Conservation (phyloP, 306 rosid genomes). For the Prunus salicina region DNA sequence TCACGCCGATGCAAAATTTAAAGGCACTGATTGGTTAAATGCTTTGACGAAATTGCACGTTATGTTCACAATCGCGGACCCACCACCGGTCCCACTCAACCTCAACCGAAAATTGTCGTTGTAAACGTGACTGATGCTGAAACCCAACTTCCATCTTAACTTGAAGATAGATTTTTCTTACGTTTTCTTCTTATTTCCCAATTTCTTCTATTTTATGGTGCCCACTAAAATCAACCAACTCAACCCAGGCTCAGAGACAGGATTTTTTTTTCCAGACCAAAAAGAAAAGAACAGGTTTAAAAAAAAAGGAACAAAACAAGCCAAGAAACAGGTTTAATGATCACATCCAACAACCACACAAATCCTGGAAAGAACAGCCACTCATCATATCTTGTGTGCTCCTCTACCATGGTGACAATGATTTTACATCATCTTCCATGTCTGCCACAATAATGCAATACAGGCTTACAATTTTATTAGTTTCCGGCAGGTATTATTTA, state of each 20-base stretch:
- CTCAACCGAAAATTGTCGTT: not conserved
- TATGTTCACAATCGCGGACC: not conserved
- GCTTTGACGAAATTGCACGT: slow-evolving; percentile 2
- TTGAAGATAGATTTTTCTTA: too few relatives aligned
- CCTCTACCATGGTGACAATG: not conserved
- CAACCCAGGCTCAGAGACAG: too few relatives aligned
- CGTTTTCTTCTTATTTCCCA: too few relatives aligned
- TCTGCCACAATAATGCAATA: not conserved
- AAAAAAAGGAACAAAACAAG: not conserved
- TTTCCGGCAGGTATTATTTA: not conserved
- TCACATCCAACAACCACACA: not conserved
- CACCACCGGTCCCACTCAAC: not conserved
- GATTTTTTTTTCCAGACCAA: too few relatives aligned
- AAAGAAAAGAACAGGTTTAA: too few relatives aligned
- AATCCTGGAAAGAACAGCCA: slow-evolving; percentile 12
- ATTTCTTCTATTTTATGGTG: too few relatives aligned
- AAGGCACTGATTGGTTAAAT: not conserved
- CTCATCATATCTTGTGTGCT: not conserved
- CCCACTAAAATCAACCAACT: too few relatives aligned
- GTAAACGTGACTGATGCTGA: too few relatives aligned
- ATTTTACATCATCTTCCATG: not conserved
- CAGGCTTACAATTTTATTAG: too few relatives aligned
- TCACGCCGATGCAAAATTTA: slow-evolving; percentile 10
- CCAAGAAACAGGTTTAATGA: not conserved
- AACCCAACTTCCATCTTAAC: too few relatives aligned